Evolutionary conservation across 2,329 filamentous ascomycete genomes (phyloP).

Genomic region (Colletotrichum falcatum): DNA sequence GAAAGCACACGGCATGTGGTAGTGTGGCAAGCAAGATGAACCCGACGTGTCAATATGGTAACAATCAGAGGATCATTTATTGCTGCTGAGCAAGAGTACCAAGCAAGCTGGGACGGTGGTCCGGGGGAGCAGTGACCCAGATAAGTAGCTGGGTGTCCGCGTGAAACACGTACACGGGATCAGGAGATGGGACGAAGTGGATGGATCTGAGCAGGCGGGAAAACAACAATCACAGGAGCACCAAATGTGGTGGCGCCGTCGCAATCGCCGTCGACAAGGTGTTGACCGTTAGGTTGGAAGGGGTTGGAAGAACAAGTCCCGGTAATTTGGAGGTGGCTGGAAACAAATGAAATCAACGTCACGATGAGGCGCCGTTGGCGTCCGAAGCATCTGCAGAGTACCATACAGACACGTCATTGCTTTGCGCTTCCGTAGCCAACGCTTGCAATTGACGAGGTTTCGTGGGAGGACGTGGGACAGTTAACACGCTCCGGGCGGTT

Average conservation of each 20-base stretch:
- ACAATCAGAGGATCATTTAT: not conserved
- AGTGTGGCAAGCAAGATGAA: not conserved
- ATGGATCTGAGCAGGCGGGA: constrained; percentile 9
- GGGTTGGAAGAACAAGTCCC: not conserved
- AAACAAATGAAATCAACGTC: not conserved
- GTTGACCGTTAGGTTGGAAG: constrained; percentile 6
- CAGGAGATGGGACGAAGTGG: constrained; percentile 30
- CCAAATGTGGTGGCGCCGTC: not conserved
- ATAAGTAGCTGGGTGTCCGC: not conserved
- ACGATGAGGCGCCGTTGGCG: constrained; percentile 17
- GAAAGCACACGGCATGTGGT: not conserved
- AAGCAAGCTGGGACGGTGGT: not conserved
- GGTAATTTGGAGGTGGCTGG: not conserved
- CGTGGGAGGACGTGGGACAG: not conserved
- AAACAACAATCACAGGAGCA: not conserved
- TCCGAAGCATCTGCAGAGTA: not conserved
- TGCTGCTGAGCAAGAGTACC: not conserved
- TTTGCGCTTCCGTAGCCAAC: not conserved
- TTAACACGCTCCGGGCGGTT: not conserved
- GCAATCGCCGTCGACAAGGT: constrained; percentile 5
- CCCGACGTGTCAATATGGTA: constrained; percentile 12
- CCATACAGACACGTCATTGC: not conserved
- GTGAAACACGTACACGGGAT: constrained; percentile 22
- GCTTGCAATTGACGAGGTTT: constrained; percentile 1
- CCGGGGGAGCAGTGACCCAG: not conserved